A percentile compares a stretch with the other conserved stretches of the same genome.
Evolutionary conservation across 2,329 filamentous ascomycete species (phyloP).

Genomic region (Nothophoma quercina): DNA sequence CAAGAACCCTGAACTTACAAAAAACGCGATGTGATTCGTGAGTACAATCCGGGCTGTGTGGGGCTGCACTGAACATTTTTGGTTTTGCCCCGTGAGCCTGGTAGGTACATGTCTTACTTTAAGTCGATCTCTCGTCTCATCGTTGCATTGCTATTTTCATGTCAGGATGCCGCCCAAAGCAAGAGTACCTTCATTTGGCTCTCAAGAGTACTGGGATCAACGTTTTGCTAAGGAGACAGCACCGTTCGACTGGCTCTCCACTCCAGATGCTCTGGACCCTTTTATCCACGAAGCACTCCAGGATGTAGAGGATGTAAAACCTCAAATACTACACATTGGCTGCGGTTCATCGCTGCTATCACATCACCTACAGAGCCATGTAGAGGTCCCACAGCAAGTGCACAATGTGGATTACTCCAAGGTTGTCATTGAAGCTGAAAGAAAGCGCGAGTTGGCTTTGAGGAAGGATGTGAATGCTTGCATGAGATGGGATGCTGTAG

Average conservation of each 20-base stretch:
- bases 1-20: neutral
- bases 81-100: too few relatives aligned
- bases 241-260: slow-evolving; percentile 51
- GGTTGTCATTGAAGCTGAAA: slow-evolving; percentile 45
- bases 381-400: slow-evolving; percentile 40
- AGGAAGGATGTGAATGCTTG: neutral
- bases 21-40: slow-evolving; percentile 2
- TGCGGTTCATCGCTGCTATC: slow-evolving; percentile 51
- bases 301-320: slow-evolving; percentile 14
- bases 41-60: neutral
- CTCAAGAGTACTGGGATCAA: slow-evolving; percentile 47
- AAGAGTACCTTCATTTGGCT: slow-evolving; percentile 43
- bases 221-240: slow-evolving; percentile 45
- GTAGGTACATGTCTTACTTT: too few relatives aligned
- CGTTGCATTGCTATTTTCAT: too few relatives aligned
- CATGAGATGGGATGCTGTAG: slow-evolving; percentile 46
- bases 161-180: slow-evolving; percentile 6
- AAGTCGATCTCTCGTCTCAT: too few relatives aligned
- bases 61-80: neutral
- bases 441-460: slow-evolving; percentile 28
- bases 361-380: slow-evolving; percentile 45
- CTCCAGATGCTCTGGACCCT: slow-evolving; percentile 39
- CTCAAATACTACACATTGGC: slow-evolving; percentile 48
- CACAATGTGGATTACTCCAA: slow-evolving; percentile 51
- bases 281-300: slow-evolving; percentile 36